Percentiles rank a stretch among this genome's conserved stretches.
phyloP scores from a whole-genome alignment of 2,329 filamentous ascomycete species.

The Drechmeria coniospora region DNA sequence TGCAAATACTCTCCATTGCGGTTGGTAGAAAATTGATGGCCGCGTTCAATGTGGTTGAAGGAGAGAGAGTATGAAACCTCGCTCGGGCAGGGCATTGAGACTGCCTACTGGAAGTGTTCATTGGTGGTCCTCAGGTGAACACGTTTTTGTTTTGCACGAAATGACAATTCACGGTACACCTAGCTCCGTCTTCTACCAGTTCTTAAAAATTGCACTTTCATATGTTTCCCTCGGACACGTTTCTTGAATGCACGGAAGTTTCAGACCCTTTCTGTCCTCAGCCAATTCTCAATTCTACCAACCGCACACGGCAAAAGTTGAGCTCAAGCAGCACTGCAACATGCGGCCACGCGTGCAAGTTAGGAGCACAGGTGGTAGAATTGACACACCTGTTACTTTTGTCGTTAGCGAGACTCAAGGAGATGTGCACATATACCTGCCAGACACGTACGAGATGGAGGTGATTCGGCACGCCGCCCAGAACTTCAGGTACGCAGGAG shows the following conservation, averaged over 20 bases:
- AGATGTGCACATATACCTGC: constrained; percentile 13
- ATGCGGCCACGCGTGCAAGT: constrained; percentile 5
- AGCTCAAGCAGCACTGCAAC: neutral
- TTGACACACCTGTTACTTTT: constrained; percentile 10
- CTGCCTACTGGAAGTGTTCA: too few relatives aligned
- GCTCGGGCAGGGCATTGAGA: too few relatives aligned
- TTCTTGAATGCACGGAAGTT: too few relatives aligned
- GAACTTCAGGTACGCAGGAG: constrained; percentile 11
- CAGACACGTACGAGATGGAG: constrained; percentile 7
- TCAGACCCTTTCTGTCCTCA: neutral
- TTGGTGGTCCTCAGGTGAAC: too few relatives aligned
- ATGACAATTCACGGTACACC: neutral
- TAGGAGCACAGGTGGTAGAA: neutral
- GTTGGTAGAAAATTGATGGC: too few relatives aligned
- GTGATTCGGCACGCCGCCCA: too few relatives aligned
- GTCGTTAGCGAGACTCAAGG: constrained; percentile 8
- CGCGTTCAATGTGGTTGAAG: too few relatives aligned
- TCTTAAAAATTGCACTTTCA: neutral
- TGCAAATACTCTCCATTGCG: constrained; percentile 11
- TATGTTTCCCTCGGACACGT: neutral
- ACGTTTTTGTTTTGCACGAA: too few relatives aligned
- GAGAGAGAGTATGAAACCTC: too few relatives aligned
- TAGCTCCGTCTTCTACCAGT: neutral
- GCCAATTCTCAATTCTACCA: neutral
- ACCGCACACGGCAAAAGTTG: neutral